phyloP scores from a whole-genome alignment of 352 stramenopile genomes.

The Globisporangium sylvaticum region DNA sequence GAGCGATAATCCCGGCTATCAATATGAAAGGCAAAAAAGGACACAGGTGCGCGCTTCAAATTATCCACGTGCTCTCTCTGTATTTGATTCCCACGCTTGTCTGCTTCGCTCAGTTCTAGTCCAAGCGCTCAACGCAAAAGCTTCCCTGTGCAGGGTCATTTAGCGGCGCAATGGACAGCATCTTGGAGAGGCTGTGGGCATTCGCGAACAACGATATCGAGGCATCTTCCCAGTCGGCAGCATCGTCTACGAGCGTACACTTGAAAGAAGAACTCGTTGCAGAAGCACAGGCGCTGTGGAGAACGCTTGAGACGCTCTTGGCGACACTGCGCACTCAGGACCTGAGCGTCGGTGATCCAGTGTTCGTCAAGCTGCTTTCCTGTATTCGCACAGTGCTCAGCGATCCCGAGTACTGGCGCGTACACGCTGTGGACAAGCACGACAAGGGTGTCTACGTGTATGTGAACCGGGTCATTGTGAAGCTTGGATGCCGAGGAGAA shows the following conservation, averaged over 20 bases:
- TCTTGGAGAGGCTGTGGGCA: constrained; percentile 40
- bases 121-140: not conserved
- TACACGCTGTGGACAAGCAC: constrained; percentile 12
- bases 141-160: not conserved
- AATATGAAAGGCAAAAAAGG: not conserved
- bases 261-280: constrained; percentile 20
- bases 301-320: constrained; percentile 44
- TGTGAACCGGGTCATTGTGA: constrained; percentile 39
- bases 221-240: not conserved
- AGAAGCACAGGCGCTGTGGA: constrained; percentile 53
- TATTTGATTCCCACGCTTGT: not conserved
- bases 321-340: constrained; percentile 30
- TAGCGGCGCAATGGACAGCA: constrained; percentile 27
- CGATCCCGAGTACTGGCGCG: constrained; percentile 24
- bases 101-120: not conserved
- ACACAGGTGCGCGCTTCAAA: not conserved
- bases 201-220: constrained; percentile 28
- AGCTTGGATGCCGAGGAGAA: constrained; percentile 39
- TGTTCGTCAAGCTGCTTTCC: constrained; percentile 38
- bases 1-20: not conserved
- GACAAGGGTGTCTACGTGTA: constrained; percentile 33
- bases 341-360: constrained; percentile 27
- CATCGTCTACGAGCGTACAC: not conserved
- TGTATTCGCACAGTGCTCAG: constrained; percentile 36
- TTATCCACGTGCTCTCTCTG: not conserved